These are phyloP conservation scores for Pseudoturritis turrita DNA, from an alignment of 345 rosid species.

Conservation along the genomic window DNA sequence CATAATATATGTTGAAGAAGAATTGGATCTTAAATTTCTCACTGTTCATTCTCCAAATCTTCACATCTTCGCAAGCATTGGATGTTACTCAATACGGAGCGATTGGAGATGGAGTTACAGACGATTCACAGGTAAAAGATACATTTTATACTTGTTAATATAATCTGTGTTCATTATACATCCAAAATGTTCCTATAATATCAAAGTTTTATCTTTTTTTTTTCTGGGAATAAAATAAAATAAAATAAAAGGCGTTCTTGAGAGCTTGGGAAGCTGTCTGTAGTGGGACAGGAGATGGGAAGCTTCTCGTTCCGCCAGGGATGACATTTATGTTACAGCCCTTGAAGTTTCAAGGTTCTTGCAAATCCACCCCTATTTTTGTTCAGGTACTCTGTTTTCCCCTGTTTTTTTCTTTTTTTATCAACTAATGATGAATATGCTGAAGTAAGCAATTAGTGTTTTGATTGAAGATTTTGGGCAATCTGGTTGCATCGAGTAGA, in stretches of 20 bases:
- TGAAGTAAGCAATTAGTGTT: not conserved
- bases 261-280: slow-evolving; percentile 37
- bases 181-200: not conserved
- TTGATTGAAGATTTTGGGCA: slow-evolving; percentile 27
- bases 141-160: not conserved
- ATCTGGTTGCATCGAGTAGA: slow-evolving; percentile 34
- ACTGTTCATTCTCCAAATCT: slow-evolving; percentile 21
- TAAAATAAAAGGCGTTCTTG: slow-evolving; percentile 44
- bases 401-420: not conserved
- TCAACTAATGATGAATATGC: not conserved
- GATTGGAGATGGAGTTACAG: slow-evolving; percentile 32
- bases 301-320: slow-evolving; percentile 29
- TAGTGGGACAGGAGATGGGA: slow-evolving; percentile 13
- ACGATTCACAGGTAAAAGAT: slow-evolving; percentile 24
- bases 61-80: slow-evolving; percentile 23
- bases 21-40: slow-evolving; percentile 17
- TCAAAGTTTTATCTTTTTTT: not conserved
- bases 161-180: not conserved
- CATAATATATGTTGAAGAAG: slow-evolving; percentile 18
- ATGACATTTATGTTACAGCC: slow-evolving; percentile 35
- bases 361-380: slow-evolving; percentile 31
- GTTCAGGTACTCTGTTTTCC: slow-evolving; percentile 34
- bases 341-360: slow-evolving; percentile 37
- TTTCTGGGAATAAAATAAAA: not conserved
- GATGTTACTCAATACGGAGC: slow-evolving; percentile 35